Percentiles rank a stretch among this genome's conserved stretches.
phyloP scores from a whole-genome alignment of 306 rosid species.

The Castanopsis chinensis region DNA sequence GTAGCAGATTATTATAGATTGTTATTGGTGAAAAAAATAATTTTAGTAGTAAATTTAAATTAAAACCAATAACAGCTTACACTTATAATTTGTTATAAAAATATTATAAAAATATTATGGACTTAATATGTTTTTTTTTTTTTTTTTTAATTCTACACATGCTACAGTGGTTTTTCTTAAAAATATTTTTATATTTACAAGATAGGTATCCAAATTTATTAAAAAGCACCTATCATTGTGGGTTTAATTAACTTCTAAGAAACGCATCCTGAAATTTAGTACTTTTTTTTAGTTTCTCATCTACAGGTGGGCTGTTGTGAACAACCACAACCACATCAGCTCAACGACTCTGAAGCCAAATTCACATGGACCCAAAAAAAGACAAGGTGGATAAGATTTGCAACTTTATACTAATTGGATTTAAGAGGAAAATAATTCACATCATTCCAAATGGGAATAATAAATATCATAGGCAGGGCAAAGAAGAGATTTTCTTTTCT shows the following conservation, averaged over 20 bases:
- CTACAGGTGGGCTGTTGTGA: not conserved
- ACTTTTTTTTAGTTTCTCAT: no score
- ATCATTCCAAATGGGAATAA: no score
- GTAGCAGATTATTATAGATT: accelerated
- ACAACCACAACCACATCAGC: not conserved
- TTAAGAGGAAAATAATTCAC: not conserved
- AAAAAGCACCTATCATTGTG: not conserved
- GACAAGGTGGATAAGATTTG: not conserved
- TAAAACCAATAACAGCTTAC: no score
- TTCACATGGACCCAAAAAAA: not conserved
- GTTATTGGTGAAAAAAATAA: no score
- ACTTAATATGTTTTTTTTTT: accelerated
- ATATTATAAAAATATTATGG: no score
- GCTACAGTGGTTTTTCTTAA: not conserved
- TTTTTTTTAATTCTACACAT: not conserved
- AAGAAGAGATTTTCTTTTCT: no score
- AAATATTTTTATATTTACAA: not conserved
- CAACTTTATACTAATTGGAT: not conserved
- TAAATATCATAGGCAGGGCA: no score
- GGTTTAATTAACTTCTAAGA: not conserved
- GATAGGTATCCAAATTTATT: not conserved
- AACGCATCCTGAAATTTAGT: not conserved
- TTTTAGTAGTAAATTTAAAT: accelerated
- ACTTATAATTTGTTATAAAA: no score
- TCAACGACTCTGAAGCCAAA: not conserved